phyloP scores from a whole-genome alignment of 108 stramenopile species.

The Stephanodiscus triporus region DNA sequence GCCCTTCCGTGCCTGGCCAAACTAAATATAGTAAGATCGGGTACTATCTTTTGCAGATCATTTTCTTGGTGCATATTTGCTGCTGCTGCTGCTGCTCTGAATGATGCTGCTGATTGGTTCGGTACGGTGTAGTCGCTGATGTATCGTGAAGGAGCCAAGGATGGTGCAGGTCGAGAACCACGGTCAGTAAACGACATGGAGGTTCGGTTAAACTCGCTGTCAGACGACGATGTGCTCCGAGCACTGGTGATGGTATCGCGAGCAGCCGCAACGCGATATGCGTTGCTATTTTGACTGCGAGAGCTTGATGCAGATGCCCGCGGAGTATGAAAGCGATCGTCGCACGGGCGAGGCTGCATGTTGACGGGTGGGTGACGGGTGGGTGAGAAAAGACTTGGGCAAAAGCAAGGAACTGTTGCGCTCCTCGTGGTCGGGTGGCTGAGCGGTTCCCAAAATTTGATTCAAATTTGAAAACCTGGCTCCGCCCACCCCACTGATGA shows the following conservation, averaged over 20 bases:
- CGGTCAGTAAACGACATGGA: background rate
- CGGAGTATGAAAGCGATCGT: conserved; percentile 9
- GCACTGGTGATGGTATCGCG: background rate
- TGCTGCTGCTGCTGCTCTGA: background rate
- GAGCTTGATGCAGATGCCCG: background rate
- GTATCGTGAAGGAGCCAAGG: background rate
- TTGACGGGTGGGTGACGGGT: too few relatives aligned
- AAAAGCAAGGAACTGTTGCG: too few relatives aligned
- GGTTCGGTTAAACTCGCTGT: background rate
- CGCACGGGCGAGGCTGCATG: background rate
- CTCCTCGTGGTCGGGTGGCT: too few relatives aligned
- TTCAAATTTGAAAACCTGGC: too few relatives aligned
- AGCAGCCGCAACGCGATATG: conserved; percentile 1
- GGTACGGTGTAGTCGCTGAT: background rate
- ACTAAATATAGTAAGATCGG: conserved; percentile 49
- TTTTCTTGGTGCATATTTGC: background rate
- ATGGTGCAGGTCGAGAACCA: background rate
- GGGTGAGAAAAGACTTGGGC: too few relatives aligned
- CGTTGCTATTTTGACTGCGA: background rate
- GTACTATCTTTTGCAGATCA: background rate
- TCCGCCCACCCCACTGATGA: too few relatives aligned
- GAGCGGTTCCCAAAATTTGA: too few relatives aligned
- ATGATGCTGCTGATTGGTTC: background rate
- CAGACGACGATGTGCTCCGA: background rate
- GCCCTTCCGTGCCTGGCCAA: conserved; percentile 63